Percentiles rank a stretch among this genome's conserved stretches.
Evolutionary conservation across 306 rosid species (phyloP).

Genomic region (Cicer arietinum): DNA sequence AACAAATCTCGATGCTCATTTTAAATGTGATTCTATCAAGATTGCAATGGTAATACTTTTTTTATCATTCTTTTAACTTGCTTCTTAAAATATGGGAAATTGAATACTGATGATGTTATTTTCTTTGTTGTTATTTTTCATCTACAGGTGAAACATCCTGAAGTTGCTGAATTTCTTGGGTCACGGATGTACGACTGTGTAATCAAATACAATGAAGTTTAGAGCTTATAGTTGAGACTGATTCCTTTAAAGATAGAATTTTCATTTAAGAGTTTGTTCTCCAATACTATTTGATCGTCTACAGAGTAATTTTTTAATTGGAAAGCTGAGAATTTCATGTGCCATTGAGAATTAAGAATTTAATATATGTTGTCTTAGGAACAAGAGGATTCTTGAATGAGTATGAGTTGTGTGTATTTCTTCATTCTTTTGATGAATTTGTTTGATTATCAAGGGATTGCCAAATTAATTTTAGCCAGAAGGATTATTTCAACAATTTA

Average conservation of each 20-base stretch:
- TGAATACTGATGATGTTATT: slow-evolving; percentile 7
- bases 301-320: too few species aligned
- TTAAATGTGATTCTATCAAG: slow-evolving; percentile 90
- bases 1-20: slow-evolving; percentile 88
- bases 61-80: background rate
- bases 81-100: background rate
- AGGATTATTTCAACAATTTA: slow-evolving; percentile 40
- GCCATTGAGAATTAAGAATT: background rate
- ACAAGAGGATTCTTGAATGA: background rate
- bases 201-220: slow-evolving; percentile 75
- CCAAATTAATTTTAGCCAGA: background rate
- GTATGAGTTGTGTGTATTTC: background rate
- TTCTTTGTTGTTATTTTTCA: slow-evolving; percentile 24
- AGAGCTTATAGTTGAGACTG: slow-evolving; percentile 45
- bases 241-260: background rate
- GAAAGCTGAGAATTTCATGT: background rate
- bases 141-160: slow-evolving; percentile 82
- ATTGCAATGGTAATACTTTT: slow-evolving; percentile 77
- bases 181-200: slow-evolving; percentile 93
- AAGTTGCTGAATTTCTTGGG: slow-evolving; percentile 95
- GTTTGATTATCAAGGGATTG: background rate
- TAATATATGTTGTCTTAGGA: background rate
- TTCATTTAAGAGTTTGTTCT: background rate
- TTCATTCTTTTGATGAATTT: background rate
- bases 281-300: background rate